phyloP scores from a whole-genome alignment of 2,329 filamentous ascomycete genomes.

The Penicillium sp. region DNA sequence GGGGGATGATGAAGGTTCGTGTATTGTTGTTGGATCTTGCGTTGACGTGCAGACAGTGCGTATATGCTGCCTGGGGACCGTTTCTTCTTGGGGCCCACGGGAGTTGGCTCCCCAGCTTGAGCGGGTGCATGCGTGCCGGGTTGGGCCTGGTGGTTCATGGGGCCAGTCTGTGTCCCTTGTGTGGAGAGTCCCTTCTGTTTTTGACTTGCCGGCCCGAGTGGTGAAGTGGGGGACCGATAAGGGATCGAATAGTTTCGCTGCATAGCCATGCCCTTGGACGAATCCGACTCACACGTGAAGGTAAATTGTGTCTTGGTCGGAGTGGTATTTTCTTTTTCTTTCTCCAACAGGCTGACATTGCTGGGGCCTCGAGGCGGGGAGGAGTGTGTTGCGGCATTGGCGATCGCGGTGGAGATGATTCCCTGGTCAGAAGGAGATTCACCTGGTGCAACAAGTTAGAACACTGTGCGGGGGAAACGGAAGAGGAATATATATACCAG shows the following conservation, averaged over 20 bases:
- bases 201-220: slow-evolving; percentile 33
- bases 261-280: slow-evolving; percentile 74
- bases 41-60: slow-evolving; percentile 69
- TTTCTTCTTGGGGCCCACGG: slow-evolving; percentile 61
- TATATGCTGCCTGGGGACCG: slow-evolving; percentile 70
- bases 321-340: slow-evolving; percentile 66
- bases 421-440: slow-evolving; percentile 58
- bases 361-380: slow-evolving; percentile 65
- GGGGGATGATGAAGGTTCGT: slow-evolving; percentile 74
- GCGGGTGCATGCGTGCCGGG: slow-evolving; percentile 27
- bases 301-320: slow-evolving; percentile 87
- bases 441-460: slow-evolving; percentile 24
- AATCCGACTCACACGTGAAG: slow-evolving; percentile 90
- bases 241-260: slow-evolving; percentile 53
- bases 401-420: slow-evolving; percentile 90
- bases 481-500: slow-evolving; percentile 26
- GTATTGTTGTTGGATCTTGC: slow-evolving; percentile 73
- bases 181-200: slow-evolving; percentile 47
- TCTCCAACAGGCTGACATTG: slow-evolving; percentile 74
- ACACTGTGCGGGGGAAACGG: not conserved
- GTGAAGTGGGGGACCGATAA: slow-evolving; percentile 34
- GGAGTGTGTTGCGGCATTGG: slow-evolving; percentile 73
- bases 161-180: slow-evolving; percentile 57
- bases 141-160: slow-evolving; percentile 33
- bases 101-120: slow-evolving; percentile 45